Base-by-base conservation (phyloP, 2,329 filamentous ascomycete species). In the Alternaria angustiovoidea region DNA sequence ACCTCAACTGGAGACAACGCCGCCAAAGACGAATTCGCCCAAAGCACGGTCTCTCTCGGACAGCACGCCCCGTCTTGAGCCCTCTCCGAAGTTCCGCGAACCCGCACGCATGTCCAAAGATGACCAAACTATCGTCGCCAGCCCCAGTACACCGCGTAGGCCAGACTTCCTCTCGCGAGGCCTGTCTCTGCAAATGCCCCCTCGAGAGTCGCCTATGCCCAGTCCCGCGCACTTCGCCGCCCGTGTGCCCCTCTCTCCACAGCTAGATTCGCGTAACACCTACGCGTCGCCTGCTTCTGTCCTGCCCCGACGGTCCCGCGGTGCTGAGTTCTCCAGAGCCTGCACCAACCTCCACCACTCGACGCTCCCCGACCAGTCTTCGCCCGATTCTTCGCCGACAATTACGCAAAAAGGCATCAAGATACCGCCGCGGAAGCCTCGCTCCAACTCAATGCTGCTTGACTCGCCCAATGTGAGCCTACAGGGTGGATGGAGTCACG, bases 291-390 rank as follows among this genome's bases (percentile, higher is more conserved):
- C 94, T 2, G 90, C 91, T 26, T 96, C 94, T 54, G 91, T 96
- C 47, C 85, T 98, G 7, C 94, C 94, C 18, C 88, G 94, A 65
- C 89, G 94, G 62, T 97, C 94, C 30, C 88, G 94, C 57, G 94
- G 94, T 43, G 84, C 97, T 62, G 94, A 98, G 80, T 98, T 97
- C 78, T 94, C 94, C 41, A 87, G 94, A 68, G 94, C 94, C 11
- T 95, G 93, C 63, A 97, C 94, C 11, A 96, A 94, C 75, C 84
- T 99, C 22, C 95, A 98, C 80, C 95, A 98, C 79, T 97, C 94
- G 16, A 98, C 92, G 0, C 86, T 98, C 8, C 94, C 94, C 57
- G 92, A 97, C 69, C 88, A 90, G 76, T 91, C 92, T 1, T 95
- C 92, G 5, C 93, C 94, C 4, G 93, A 96, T 76, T 95, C 93